These are phyloP conservation scores for Coemansia sp. DNA, from an alignment of 192 early-diverging fungal species.

Conservation along the genomic window DNA sequence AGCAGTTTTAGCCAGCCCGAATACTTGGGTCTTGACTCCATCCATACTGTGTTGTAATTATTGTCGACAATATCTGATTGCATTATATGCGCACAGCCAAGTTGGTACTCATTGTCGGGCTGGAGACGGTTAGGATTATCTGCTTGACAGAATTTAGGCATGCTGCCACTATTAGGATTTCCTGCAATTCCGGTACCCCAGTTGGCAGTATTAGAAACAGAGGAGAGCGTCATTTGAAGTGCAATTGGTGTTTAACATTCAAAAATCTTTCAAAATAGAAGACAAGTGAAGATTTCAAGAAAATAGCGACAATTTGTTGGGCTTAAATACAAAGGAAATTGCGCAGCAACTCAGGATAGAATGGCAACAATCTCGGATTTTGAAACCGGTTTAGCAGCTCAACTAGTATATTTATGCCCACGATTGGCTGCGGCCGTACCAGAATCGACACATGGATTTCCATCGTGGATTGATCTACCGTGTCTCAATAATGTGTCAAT, in stretches of 20 bases:
- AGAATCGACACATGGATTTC: no score
- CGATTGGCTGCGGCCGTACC: no score
- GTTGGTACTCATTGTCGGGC: not conserved
- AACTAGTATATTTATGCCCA: not conserved
- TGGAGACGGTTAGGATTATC: not conserved
- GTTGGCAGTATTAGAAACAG: not conserved
- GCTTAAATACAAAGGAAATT: not conserved
- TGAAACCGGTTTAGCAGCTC: not conserved
- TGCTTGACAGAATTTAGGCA: not conserved
- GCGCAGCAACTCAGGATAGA: not conserved
- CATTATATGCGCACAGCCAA: not conserved
- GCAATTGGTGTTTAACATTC: not conserved
- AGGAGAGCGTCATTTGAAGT: not conserved
- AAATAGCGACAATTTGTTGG: not conserved
- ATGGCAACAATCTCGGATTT: not conserved
- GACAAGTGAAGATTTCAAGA: not conserved
- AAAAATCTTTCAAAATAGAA: not conserved
- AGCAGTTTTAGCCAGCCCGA: no score
- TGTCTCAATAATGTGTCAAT: not conserved
- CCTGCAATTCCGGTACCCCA: not conserved
- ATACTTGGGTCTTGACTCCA: no score
- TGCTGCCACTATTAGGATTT: not conserved
- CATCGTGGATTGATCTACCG: not conserved
- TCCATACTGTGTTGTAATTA: not conserved
- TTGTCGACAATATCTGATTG: not conserved